Evolutionary conservation across 495 filamentous ascomycete species (phyloP).

Genomic region (Podospora fimiseda): DNA sequence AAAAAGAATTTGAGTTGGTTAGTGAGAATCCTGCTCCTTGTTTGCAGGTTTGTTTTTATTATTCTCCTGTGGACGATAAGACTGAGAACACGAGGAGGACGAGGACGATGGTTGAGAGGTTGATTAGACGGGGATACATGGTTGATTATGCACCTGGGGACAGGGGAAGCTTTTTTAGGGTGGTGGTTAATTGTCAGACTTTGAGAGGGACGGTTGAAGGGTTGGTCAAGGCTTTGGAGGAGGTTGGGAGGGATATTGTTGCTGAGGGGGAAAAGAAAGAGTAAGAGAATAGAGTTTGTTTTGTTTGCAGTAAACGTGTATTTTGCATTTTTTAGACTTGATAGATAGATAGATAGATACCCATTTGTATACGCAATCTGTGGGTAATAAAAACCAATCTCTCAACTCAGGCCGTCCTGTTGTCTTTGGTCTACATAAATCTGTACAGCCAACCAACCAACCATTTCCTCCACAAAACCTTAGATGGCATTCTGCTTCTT

Average conservation of each 20-base stretch:
- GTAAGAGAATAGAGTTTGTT: background rate
- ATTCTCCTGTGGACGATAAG: constrained; percentile 49
- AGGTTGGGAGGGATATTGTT: constrained; percentile 49
- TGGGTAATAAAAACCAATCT: background rate
- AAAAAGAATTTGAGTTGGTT: constrained; percentile 59
- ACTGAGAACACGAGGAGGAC: constrained; percentile 67
- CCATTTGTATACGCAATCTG: background rate
- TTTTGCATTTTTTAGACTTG: background rate
- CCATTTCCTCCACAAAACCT: background rate
- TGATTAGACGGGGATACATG: constrained; percentile 80
- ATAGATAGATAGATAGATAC: background rate
- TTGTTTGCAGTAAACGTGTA: background rate
- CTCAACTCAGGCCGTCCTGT: background rate
- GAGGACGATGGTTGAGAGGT: constrained; percentile 52
- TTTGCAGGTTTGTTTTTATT: constrained; percentile 93
- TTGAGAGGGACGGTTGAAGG: constrained; percentile 66
- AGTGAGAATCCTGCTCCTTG: constrained; percentile 75
- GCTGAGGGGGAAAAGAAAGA: background rate
- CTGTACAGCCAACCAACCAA: background rate
- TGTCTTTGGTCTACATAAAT: background rate
- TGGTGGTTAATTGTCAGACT: constrained; percentile 77
- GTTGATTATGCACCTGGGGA: constrained; percentile 83
- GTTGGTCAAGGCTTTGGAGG: constrained; percentile 66
- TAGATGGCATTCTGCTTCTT: constrained; percentile 57
- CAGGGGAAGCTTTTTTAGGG: constrained; percentile 78